Conservation (phyloP, 2,329 filamentous ascomycete species). For the Macrophomina pseudophaseolina region DNA sequence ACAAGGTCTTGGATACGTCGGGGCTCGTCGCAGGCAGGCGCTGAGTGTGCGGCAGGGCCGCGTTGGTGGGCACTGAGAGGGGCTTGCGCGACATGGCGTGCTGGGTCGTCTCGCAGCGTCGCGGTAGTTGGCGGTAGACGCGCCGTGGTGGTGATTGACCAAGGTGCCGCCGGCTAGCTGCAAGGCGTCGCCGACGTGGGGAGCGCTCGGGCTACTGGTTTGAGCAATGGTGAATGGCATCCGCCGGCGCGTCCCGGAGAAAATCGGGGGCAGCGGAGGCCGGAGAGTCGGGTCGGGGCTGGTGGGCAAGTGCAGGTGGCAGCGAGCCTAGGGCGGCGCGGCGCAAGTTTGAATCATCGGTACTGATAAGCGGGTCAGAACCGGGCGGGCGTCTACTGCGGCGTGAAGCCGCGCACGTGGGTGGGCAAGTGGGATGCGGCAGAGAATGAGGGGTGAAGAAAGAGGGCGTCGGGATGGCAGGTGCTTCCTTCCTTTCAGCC, state of each 20-base stretch:
- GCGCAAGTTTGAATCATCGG: background rate
- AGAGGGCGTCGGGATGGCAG: background rate
- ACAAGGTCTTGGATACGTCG: conserved; percentile 69
- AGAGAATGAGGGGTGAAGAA: background rate
- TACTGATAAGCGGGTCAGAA: conserved; percentile 2
- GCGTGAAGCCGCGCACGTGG: conserved; percentile 16
- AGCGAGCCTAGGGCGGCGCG: background rate
- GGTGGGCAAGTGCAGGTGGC: no score
- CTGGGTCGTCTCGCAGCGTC: conserved; percentile 15
- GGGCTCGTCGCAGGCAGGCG: conserved; percentile 70
- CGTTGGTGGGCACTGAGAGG: conserved; percentile 72
- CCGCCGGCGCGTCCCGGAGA: conserved; percentile 4
- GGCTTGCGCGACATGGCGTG: conserved; percentile 28
- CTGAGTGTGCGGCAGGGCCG: conserved; percentile 72
- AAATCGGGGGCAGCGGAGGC: background rate
- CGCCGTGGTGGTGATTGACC: conserved; percentile 18
- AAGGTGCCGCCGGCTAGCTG: conserved; percentile 12
- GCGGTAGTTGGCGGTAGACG: conserved; percentile 21
- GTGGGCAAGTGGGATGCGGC: background rate
- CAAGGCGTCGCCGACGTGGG: conserved; percentile 11
- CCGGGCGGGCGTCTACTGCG: conserved; percentile 9
- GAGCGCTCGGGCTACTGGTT: background rate
- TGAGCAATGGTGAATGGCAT: background rate
- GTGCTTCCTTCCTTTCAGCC: conserved; percentile 7
- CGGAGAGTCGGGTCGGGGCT: background rate